A percentile compares a stretch with the other conserved stretches of the same genome.
These are phyloP conservation scores for Ogataea pilisensis DNA, from an alignment of 805 yeast genomes.

Conservation along the genomic window DNA sequence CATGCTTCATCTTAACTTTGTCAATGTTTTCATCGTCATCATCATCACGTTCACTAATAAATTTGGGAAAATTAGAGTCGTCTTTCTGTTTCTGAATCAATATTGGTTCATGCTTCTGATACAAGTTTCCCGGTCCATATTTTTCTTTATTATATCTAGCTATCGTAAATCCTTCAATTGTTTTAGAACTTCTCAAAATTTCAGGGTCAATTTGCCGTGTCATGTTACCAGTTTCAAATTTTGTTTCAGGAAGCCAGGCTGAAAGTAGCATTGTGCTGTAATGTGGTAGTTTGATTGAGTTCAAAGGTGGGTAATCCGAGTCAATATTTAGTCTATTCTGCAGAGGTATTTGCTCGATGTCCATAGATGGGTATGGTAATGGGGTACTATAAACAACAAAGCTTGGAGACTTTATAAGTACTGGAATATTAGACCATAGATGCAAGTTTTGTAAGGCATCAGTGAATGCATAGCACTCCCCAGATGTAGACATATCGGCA, in stretches of 20 bases:
- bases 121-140: constrained; percentile 53
- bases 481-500: constrained; percentile 59
- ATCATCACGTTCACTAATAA: constrained; percentile 53
- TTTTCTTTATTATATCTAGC: constrained; percentile 55
- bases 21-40: constrained; percentile 28
- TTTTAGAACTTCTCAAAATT: constrained; percentile 36
- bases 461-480: constrained; percentile 69
- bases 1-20: constrained; percentile 17
- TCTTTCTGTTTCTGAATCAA: constrained; percentile 23
- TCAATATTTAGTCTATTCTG: constrained; percentile 34
- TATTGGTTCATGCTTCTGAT: constrained; percentile 38
- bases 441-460: constrained; percentile 63
- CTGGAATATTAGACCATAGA: constrained; percentile 57
- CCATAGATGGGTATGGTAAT: constrained; percentile 50
- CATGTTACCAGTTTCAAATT: constrained; percentile 57
- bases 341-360: constrained; percentile 30
- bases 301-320: constrained; percentile 51
- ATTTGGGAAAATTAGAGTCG: constrained; percentile 40
- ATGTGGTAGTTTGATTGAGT: constrained; percentile 79
- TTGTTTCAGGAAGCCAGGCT: constrained; percentile 66
- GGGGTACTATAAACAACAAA: constrained; percentile 38
- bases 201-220: constrained; percentile 51
- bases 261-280: constrained; percentile 75
- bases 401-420: constrained; percentile 34
- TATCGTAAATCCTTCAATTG: constrained; percentile 32